These are phyloP conservation scores for Xylaria hypoxylon DNA, from an alignment of 2,329 filamentous ascomycete species.

Conservation along the genomic window DNA sequence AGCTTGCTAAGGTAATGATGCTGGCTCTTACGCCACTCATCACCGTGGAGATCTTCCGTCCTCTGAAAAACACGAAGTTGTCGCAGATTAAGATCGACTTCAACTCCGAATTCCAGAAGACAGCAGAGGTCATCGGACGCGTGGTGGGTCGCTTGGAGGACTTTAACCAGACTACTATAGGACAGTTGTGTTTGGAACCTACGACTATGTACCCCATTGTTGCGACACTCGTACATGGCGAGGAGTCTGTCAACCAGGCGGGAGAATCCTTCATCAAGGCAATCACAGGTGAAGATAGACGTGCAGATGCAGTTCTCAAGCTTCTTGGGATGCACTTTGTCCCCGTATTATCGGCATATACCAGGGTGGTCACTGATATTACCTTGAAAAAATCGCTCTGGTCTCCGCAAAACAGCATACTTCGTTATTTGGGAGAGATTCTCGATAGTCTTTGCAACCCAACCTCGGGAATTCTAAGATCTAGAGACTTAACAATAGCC, in stretches of 20 bases:
- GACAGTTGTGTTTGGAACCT: slow-evolving; percentile 74
- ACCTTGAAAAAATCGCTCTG: slow-evolving; percentile 61
- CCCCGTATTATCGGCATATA: slow-evolving; percentile 59
- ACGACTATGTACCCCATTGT: slow-evolving; percentile 80
- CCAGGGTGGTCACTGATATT: slow-evolving; percentile 57
- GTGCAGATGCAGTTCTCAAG: slow-evolving; percentile 62
- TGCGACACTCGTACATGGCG: slow-evolving; percentile 82
- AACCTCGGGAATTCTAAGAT: slow-evolving; percentile 65
- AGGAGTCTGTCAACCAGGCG: slow-evolving; percentile 81
- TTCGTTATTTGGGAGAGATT: slow-evolving; percentile 69
- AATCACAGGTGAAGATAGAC: slow-evolving; percentile 74
- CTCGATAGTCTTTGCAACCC: slow-evolving; percentile 68
- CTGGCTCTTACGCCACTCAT: slow-evolving; percentile 77
- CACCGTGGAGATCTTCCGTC: slow-evolving; percentile 78
- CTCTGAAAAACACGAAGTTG: slow-evolving; percentile 59
- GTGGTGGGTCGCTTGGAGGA: slow-evolving; percentile 84
- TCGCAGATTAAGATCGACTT: slow-evolving; percentile 72
- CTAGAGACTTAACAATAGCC: slow-evolving; percentile 65
- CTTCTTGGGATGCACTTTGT: slow-evolving; percentile 60
- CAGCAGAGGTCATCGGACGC: slow-evolving; percentile 71
- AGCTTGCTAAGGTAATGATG: slow-evolving; percentile 79
- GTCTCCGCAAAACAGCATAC: slow-evolving; percentile 67
- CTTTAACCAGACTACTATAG: slow-evolving; percentile 76
- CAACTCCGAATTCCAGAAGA: slow-evolving; percentile 74
- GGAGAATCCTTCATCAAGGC: slow-evolving; percentile 85